Percentiles rank a stretch among this genome's conserved stretches.
These are phyloP conservation scores for Candida smagusa DNA, from an alignment of 1,139 yeast genomes.

Conservation along the genomic window DNA sequence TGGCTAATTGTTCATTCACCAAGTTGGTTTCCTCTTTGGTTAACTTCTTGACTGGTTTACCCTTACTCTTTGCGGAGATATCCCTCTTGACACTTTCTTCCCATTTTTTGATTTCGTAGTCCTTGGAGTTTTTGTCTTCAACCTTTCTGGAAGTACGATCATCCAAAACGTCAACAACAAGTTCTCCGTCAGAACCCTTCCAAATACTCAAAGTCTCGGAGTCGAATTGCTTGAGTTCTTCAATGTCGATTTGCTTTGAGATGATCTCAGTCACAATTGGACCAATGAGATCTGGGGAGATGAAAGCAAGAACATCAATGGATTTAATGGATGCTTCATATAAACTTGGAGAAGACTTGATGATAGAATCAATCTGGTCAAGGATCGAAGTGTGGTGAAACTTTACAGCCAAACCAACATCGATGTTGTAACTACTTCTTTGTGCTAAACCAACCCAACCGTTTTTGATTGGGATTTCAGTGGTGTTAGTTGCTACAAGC, in stretches of 20 bases:
- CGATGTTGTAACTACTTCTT: constrained; percentile 44
- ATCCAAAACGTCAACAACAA: constrained; percentile 62
- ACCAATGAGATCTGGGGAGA: constrained; percentile 59
- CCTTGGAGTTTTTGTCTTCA: constrained; percentile 64
- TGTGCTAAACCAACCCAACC: constrained; percentile 84
- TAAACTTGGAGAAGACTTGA: constrained; percentile 16
- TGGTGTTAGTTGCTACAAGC: constrained; percentile 57
- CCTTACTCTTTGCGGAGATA: constrained; percentile 53
- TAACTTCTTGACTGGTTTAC: constrained; percentile 44
- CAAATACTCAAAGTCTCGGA: constrained; percentile 51
- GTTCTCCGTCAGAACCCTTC: constrained; percentile 63
- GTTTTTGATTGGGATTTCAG: constrained; percentile 37
- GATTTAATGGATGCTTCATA: constrained; percentile 53
- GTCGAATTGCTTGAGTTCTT: constrained; percentile 21
- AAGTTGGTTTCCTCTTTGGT: constrained; percentile 72
- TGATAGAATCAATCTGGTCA: constrained; percentile 3
- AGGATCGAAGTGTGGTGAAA: constrained; percentile 22
- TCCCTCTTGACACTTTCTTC: constrained; percentile 80
- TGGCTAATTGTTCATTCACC: constrained; percentile 57
- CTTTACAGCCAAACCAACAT: constrained; percentile 60
- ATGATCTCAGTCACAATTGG: constrained; percentile 48
- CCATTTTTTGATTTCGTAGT: constrained; percentile 86
- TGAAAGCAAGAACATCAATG: constrained; percentile 64
- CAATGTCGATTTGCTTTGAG: constrained; percentile 39
- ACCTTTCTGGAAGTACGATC: constrained; percentile 37